Base-by-base conservation (phyloP, 1,284 basidiomycete species). In the Apiotrichum veenhuisii region DNA sequence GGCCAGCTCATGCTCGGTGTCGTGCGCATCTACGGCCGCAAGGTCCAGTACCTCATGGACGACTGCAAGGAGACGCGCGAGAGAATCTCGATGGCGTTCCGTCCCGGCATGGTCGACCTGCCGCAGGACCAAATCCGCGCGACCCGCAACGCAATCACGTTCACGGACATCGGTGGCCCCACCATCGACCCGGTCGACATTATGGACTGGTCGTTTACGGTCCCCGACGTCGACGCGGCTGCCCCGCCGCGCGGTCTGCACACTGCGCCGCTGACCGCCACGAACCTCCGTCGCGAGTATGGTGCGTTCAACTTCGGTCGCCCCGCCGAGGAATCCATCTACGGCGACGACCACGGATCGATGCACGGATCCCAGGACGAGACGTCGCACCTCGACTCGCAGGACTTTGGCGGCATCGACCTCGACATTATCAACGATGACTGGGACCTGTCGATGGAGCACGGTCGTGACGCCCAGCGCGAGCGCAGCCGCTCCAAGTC, bases 31-130 rank as follows among this genome's bases (percentile, higher is more conserved):
- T 98, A 98, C 78, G 94, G 92, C 68, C 84, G 95, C 49, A 97
- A 98, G 77, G 91, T 93, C 23, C 96, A 97, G 72, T 98, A 98
- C 78, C 83, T 98, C 2, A 80, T 97, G 64, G 95, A 98, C 70
- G 95, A 98, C 75, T 98, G 94, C 74, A 95, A 95, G 68, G 96
- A 98, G 74, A 92, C 94, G 0, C 79, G 98, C 56, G 79, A 94
- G 52, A 93, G 94, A 75, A 95, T 98, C 59, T 95, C 95, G 74
- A 89, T 96, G 86, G 91, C 92, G 5, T 95, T 95, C 79, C 87
- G 91, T 59, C 90, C 92, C 20, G 92, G 92, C 60, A 79, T 92
- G 11, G 92, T 95, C 52, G 93, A 97, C 78, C 86, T 97, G 83
- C 91, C 92, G 18, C 90, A 92, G 69, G 91, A 96, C 64, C 92